These are phyloP conservation scores for Aulographum hederae DNA, from an alignment of 2,329 filamentous ascomycete species.

Conservation along the genomic window DNA sequence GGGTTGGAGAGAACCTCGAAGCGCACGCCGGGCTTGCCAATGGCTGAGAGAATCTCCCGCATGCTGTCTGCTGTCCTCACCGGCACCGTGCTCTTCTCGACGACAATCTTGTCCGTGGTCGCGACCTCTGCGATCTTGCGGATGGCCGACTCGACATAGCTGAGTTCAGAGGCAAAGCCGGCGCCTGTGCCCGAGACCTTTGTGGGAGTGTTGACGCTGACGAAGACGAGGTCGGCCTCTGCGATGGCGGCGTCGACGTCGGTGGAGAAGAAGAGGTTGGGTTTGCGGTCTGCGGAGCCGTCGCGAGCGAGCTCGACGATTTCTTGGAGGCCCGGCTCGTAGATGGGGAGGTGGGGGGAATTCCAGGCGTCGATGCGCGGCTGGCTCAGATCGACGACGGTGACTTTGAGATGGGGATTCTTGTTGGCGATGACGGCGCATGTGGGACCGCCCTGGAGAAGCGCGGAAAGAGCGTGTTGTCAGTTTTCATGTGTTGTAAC, in stretches of 20 bases:
- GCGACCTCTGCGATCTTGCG: slow-evolving; percentile 49
- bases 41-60: slow-evolving; percentile 42
- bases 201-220: slow-evolving; percentile 65
- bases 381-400: slow-evolving; percentile 54
- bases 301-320: slow-evolving; percentile 46
- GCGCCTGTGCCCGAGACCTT: slow-evolving; percentile 52
- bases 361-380: slow-evolving; percentile 55
- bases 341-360: slow-evolving; percentile 53
- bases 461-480: too few relatives aligned
- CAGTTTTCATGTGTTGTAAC: too few relatives aligned
- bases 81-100: slow-evolving; percentile 69
- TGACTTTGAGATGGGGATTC: slow-evolving; percentile 52
- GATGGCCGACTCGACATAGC: slow-evolving; percentile 51
- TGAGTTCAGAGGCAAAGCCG: slow-evolving; percentile 55
- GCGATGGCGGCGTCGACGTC: slow-evolving; percentile 42
- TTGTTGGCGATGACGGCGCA: slow-evolving; percentile 57
- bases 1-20: slow-evolving; percentile 70
- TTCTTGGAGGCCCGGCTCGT: slow-evolving; percentile 53
- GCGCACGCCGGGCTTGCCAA: slow-evolving; percentile 41
- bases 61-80: slow-evolving; percentile 56
- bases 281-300: slow-evolving; percentile 22
- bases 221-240: slow-evolving; percentile 54
- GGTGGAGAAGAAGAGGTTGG: slow-evolving; percentile 59
- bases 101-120: slow-evolving; percentile 50
- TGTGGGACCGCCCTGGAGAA: slow-evolving; percentile 49